A percentile compares a stretch with the other conserved stretches of the same genome.
Conservation (phyloP, 2,329 filamentous ascomycete species). For the Fonsecaea erecta region DNA sequence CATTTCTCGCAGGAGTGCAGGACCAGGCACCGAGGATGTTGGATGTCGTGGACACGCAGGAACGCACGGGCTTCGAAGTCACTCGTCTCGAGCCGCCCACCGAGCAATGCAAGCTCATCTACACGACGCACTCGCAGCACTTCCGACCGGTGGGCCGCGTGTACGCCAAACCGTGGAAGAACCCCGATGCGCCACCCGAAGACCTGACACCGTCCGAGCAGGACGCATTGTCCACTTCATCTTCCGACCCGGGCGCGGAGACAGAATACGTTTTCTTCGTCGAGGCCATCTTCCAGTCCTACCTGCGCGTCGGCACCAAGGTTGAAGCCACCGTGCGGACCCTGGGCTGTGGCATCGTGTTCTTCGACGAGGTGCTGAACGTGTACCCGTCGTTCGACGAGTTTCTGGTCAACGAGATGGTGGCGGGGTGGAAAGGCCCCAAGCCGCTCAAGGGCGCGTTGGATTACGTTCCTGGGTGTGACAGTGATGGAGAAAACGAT, state of each 20-base stretch:
- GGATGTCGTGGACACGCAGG: slow-evolving; percentile 50
- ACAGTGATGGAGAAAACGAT: slow-evolving; percentile 7
- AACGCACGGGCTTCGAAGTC: slow-evolving; percentile 66
- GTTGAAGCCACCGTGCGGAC: slow-evolving; percentile 61
- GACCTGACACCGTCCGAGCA: slow-evolving; percentile 46
- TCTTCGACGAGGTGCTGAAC: slow-evolving; percentile 64
- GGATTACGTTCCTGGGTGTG: slow-evolving; percentile 24
- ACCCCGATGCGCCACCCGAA: slow-evolving; percentile 48
- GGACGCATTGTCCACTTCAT: slow-evolving; percentile 8
- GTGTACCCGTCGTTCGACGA: slow-evolving; percentile 67
- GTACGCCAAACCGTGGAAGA: slow-evolving; percentile 55
- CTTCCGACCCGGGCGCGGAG: slow-evolving; percentile 34
- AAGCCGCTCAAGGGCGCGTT: slow-evolving; percentile 32
- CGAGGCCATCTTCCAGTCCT: slow-evolving; percentile 63
- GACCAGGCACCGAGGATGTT: slow-evolving; percentile 40
- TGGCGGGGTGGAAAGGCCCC: slow-evolving; percentile 69
- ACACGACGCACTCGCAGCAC: slow-evolving; percentile 48
- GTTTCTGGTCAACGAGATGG: slow-evolving; percentile 70
- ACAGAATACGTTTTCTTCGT: slow-evolving; percentile 64
- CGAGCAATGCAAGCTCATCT: slow-evolving; percentile 54
- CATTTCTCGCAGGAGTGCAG: slow-evolving; percentile 46
- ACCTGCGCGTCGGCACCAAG: slow-evolving; percentile 69
- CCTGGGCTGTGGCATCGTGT: slow-evolving; percentile 64
- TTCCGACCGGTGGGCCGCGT: slow-evolving; percentile 60
- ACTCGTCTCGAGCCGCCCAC: slow-evolving; percentile 55